A percentile compares a stretch with the other conserved stretches of the same genome.
Evolutionary conservation across 225 moss, liverwort and hornwort genomes (phyloP).

Genomic region (Lunularia cruciata): DNA sequence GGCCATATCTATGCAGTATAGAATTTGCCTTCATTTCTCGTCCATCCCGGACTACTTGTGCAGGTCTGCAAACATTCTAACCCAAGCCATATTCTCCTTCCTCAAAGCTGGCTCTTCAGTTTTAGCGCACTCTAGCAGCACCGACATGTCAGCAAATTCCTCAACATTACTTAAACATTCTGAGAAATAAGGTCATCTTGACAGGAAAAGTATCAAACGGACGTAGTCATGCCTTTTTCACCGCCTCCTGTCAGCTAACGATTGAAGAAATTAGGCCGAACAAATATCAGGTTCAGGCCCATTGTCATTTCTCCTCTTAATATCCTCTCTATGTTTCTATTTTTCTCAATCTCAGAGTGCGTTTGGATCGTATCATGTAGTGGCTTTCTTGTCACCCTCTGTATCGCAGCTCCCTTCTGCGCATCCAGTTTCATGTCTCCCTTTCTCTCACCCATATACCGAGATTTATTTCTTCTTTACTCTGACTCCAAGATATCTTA

Average conservation of each 20-base stretch:
- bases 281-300: slow-evolving; percentile 3
- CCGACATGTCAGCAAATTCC: not conserved
- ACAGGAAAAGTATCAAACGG: not conserved
- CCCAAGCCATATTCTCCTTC: slow-evolving; percentile 15
- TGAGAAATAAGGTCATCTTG: not conserved
- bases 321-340: slow-evolving; percentile 24
- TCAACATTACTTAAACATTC: not conserved
- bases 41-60: not conserved
- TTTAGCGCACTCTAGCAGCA: not conserved
- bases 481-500: slow-evolving; percentile 25
- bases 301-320: not conserved
- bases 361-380: slow-evolving; percentile 21
- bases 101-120: not conserved
- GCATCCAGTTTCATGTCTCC: slow-evolving; percentile 18
- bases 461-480: slow-evolving; percentile 22
- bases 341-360: slow-evolving; percentile 18
- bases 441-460: slow-evolving; percentile 13
- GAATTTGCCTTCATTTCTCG: not conserved
- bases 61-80: not conserved
- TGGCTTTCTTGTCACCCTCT: slow-evolving; percentile 3
- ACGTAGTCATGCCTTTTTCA: slow-evolving; percentile 15
- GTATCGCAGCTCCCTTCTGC: not conserved
- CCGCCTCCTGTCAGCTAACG: slow-evolving; percentile 16
- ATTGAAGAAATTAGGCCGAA: not conserved
- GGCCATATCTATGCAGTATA: not conserved